Evolutionary conservation across 768 basidiomycete species (phyloP), one percentile per base, ranked within the genome.

Genomic region (Phallus indusiatus): DNA sequence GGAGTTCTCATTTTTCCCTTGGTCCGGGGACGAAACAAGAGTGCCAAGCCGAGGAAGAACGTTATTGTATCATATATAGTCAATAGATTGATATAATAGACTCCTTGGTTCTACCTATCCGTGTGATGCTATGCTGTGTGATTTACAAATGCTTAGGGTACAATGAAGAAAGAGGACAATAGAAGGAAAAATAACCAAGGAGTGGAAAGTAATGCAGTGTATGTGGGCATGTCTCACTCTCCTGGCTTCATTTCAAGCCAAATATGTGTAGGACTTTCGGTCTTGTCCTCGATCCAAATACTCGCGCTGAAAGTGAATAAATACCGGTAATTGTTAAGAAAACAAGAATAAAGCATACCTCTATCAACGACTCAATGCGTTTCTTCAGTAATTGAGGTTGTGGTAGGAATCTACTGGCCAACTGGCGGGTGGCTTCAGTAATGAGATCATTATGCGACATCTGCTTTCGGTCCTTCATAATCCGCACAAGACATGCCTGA

Each of bases 381-480:
- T 88, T 92, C 79, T 99, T 99, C 75, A 99, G 91, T 63, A 81
- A 78, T 47, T 83, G 70, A 46, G 94, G 88, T 62, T 90, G 85
- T 0, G 95, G 95, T 53, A 81, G 81, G 78, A 98, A 99, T 4
- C 95, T 83, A 59, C 76, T 76, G 18, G 88, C 77, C 3, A 99
- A 73, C 65, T 97, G 95, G 20, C 84, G 81, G 49, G 90, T 91
- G 35, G 93, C 92, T 71, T 98, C 94, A 64, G 86, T 88, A 61
- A 97, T 77, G 14, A 99, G 80, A 58, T 94, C 91, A 60, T 84
- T 90, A 67, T 97, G 92, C 6, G 78, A 73, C 84, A 98, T 85
- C 56, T 81, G 80, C 69, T 97, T 97, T 57, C 94, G 77, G 68
- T 92, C 86, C 73, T 98, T 98, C 95, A 99, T 98, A 28, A 97